These are phyloP conservation scores for Oryza nivara DNA, from an alignment of 176 grass and related monocot genomes.

Conservation along the genomic window DNA sequence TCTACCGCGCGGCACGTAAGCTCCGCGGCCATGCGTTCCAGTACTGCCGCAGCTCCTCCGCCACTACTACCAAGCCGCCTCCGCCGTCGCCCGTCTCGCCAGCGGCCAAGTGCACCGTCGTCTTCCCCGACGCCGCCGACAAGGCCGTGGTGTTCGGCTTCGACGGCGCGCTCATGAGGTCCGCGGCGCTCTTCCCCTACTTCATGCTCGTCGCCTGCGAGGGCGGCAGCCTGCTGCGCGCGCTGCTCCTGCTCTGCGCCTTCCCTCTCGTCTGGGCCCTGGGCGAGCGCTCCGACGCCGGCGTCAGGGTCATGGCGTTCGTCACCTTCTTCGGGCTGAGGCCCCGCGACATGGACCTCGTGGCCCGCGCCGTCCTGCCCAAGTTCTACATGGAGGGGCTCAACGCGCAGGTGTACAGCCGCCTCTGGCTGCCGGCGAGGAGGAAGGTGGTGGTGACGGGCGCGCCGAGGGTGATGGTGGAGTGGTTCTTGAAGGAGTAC, in stretches of 20 bases:
- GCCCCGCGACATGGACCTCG: conserved; percentile 57
- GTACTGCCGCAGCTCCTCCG: conserved; percentile 28
- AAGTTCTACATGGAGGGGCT: conserved; percentile 84
- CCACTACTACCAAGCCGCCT: not conserved
- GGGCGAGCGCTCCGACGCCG: conserved; percentile 41
- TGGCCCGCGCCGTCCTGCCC: conserved; percentile 66
- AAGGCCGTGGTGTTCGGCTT: conserved; percentile 61
- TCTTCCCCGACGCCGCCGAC: conserved; percentile 12
- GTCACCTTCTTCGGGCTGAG: conserved; percentile 68
- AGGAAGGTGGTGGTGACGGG: conserved; percentile 62
- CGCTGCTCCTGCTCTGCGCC: conserved; percentile 55
- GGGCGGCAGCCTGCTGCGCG: conserved; percentile 70
- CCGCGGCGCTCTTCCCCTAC: conserved; percentile 67
- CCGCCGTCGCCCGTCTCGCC: not conserved
- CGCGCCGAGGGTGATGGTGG: conserved; percentile 69
- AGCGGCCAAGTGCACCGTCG: conserved; percentile 14
- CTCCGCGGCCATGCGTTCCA: conserved; percentile 52
- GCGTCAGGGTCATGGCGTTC: conserved; percentile 65
- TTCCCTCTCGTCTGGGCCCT: conserved; percentile 62
- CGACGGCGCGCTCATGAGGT: conserved; percentile 61
- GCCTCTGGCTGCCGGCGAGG: conserved; percentile 39
- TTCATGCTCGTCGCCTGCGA: conserved; percentile 97
- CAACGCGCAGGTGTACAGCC: conserved; percentile 57
- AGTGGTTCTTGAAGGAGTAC: conserved; percentile 75
- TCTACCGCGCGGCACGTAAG: conserved; percentile 56